A percentile compares a stretch with the other conserved stretches of the same genome.
Conservation (phyloP, 352 stramenopile genomes). For the Globisporangium cylindrosporum region DNA sequence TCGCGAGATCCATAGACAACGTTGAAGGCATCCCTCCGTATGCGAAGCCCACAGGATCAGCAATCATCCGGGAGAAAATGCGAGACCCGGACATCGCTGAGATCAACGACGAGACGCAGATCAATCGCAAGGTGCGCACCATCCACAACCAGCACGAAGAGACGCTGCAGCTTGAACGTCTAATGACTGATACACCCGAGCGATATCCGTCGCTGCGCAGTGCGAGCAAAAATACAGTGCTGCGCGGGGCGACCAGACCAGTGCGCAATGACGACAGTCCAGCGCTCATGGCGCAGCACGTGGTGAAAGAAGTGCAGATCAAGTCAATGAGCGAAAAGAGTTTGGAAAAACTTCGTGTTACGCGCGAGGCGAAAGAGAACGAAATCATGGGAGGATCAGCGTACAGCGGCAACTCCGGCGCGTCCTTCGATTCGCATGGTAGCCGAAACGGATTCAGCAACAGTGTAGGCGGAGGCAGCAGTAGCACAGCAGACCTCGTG, state of each 20-base stretch:
- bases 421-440: constrained; percentile 33
- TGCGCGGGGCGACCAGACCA: constrained; percentile 59
- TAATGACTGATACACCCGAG: constrained; percentile 52
- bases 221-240: constrained; percentile 53
- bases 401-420: constrained; percentile 20
- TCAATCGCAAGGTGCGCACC: constrained; percentile 54
- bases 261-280: constrained; percentile 69
- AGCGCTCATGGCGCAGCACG: constrained; percentile 57
- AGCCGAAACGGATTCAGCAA: constrained; percentile 14
- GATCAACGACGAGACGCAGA: constrained; percentile 63
- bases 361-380: constrained; percentile 63
- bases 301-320: constrained; percentile 89
- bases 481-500: constrained; percentile 36
- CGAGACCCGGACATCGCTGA: constrained; percentile 67
- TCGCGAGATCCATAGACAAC: constrained; percentile 26
- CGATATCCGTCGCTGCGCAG: constrained; percentile 64
- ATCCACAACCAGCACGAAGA: constrained; percentile 78
- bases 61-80: constrained; percentile 86
- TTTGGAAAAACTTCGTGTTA: constrained; percentile 79
- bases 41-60: constrained; percentile 75
- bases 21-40: constrained; percentile 71
- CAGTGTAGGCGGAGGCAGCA: constrained; percentile 11
- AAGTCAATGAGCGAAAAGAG: constrained; percentile 86
- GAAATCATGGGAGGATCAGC: constrained; percentile 27
- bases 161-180: constrained; percentile 74